Percentiles rank a stretch among this genome's conserved stretches.
These are phyloP conservation scores for Claviceps sp. DNA, from an alignment of 2,329 filamentous ascomycete species.

Conservation along the genomic window DNA sequence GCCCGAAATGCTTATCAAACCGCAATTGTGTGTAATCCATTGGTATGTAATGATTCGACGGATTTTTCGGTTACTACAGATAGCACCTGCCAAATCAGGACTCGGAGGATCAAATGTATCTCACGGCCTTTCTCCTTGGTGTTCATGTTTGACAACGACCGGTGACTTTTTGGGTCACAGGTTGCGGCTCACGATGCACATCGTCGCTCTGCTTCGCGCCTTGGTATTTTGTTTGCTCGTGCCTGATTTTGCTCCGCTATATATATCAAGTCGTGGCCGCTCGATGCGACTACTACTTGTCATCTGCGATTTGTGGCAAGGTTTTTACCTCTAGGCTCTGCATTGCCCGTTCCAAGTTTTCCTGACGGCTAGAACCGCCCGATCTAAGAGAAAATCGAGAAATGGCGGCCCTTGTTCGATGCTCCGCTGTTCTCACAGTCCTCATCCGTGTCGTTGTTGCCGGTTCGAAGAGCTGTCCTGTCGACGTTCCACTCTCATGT, in stretches of 20 bases:
- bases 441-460: constrained; percentile 5
- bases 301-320: too few species aligned
- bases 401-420: constrained; percentile 7
- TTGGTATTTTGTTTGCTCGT: too few species aligned
- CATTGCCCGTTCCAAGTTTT: not conserved
- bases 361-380: not conserved
- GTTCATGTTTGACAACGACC: not conserved
- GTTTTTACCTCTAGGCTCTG: too few species aligned
- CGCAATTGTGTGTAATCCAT: too few species aligned
- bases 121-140: not conserved
- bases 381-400: not conserved
- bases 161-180: not conserved
- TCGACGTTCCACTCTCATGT: constrained; percentile 42
- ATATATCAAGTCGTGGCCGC: not conserved
- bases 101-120: not conserved
- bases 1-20: too few species aligned
- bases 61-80: not conserved
- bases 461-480: constrained; percentile 11
- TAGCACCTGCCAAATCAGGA: not conserved
- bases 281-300: not conserved
- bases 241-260: too few species aligned
- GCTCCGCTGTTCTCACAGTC: constrained; percentile 8
- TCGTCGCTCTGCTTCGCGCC: too few species aligned
- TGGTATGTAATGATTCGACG: not conserved
- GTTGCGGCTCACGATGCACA: not conserved